phyloP scores from a whole-genome alignment of 148 eudicot species.

The Cornus controversa region DNA sequence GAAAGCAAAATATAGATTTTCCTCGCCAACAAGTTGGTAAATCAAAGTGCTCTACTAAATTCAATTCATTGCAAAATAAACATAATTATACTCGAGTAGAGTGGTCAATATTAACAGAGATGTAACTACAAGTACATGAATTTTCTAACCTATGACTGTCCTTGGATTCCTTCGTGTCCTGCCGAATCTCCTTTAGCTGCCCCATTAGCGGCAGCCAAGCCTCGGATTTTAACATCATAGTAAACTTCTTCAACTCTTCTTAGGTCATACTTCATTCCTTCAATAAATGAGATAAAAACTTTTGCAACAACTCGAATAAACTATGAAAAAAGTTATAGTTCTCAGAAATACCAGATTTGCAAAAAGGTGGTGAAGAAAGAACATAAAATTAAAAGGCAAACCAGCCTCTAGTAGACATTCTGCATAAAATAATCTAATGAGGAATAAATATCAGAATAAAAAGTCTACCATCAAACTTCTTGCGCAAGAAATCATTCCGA shows the following conservation, averaged over 20 bases:
- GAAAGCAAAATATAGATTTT: not conserved
- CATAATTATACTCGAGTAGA: not conserved
- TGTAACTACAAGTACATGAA: not conserved
- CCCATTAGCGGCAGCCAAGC: slow-evolving; percentile 26
- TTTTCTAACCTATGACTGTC: slow-evolving; percentile 18
- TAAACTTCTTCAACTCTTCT: slow-evolving; percentile 90
- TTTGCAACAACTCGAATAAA: not conserved
- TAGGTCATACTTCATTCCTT: slow-evolving; percentile 95
- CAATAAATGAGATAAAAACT: not conserved
- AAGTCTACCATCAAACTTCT: slow-evolving; percentile 85
- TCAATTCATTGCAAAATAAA: not conserved
- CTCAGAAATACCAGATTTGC: not conserved
- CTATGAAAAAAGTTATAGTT: not conserved
- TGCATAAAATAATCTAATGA: not conserved
- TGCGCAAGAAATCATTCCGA: slow-evolving; percentile 90
- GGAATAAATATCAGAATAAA: not conserved
- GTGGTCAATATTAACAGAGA: not conserved
- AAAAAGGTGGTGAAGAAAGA: not conserved
- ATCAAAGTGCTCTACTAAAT: no score
- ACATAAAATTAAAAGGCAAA: not conserved
- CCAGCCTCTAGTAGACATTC: not conserved
- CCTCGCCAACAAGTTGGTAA: no score
- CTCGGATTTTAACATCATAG: slow-evolving; percentile 95
- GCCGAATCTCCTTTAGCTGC: slow-evolving; percentile 37
- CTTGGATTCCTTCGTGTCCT: slow-evolving; percentile 24